Evolutionary conservation across 108 stramenopile species (phyloP), one percentile per base, ranked within the genome.

Genomic region (Aurantiochytrium sp.): DNA sequence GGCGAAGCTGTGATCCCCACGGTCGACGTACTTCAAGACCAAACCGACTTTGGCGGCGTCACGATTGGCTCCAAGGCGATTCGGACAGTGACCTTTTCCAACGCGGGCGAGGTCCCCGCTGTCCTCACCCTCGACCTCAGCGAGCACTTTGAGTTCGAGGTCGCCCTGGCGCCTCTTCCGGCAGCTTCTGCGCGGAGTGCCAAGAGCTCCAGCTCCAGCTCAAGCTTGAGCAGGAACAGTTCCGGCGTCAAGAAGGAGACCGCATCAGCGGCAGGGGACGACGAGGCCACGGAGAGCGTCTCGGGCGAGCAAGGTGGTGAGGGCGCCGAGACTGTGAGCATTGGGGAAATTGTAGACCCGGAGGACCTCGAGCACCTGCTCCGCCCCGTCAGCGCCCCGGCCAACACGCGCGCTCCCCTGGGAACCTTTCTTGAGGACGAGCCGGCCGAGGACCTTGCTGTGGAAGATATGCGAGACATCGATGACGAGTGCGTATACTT

Each of bases 91-190:
- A 89, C 88, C 4, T 68, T 93, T 0, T 36, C 19, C 10, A 93
- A 92, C 68, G n/a, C 37, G 54, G 90, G 90, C 27, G 39, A 48
- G 10, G 92, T 93, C 15, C 54, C 91, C 27, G 90, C 91, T 2
- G 86, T 89, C 32, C 86, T 93, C n/a, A 45, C 52, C n/a, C 48
- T 92, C 5, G 92, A 93, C 87, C 54, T 93, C 37, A 54, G 65
- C 32, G 34, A 53, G 68, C 87, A 68, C 45, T 69, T 87, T 45
- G 91, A 93, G 52, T 92, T 93, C 48, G 34, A 89, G 68, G 45
- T 91, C 30, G 55, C 68, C 31, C 45, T 89, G 8, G 59, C 59
- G 2, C 32, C 32, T 6, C 59, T 34, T 65, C 34, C 59, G 32
- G 19, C 50, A 52, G 50, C 50, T 52, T 52, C 50, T 52, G 50